Conservation (phyloP, 2,329 filamentous ascomycete species). For the Cladosporium velox region DNA sequence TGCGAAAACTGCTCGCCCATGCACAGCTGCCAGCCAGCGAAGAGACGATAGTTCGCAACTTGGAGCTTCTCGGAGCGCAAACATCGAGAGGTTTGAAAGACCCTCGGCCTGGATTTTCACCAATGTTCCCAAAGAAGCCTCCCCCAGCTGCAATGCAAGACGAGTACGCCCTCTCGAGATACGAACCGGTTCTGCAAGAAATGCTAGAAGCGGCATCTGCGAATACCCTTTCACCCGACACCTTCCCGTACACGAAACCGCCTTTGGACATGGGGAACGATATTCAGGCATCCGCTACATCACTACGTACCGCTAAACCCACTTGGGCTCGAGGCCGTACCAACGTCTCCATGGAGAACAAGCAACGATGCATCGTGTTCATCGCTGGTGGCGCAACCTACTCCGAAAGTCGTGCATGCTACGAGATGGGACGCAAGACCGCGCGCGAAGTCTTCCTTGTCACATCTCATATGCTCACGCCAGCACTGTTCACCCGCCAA, state of each 20-base stretch:
- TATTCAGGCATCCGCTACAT: slow-evolving; percentile 55
- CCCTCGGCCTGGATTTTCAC: slow-evolving; percentile 61
- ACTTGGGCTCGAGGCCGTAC: slow-evolving; percentile 89
- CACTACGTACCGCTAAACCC: slow-evolving; percentile 85
- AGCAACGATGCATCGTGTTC: slow-evolving; percentile 89
- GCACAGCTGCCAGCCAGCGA: slow-evolving; percentile 75
- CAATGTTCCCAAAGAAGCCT: slow-evolving; percentile 71
- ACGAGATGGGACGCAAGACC: slow-evolving; percentile 73
- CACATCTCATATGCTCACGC: slow-evolving; percentile 90
- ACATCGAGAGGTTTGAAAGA: slow-evolving; percentile 77
- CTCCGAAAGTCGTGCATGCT: slow-evolving; percentile 84
- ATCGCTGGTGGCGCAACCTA: slow-evolving; percentile 95
- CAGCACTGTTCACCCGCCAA: slow-evolving; percentile 79
- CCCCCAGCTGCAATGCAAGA: slow-evolving; percentile 59
- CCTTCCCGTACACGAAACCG: slow-evolving; percentile 53
- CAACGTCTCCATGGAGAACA: slow-evolving; percentile 66
- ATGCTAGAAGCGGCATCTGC: slow-evolving; percentile 71
- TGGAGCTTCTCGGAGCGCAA: slow-evolving; percentile 78
- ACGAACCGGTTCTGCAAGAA: slow-evolving; percentile 77
- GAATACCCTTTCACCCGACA: slow-evolving; percentile 45
- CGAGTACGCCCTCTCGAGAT: slow-evolving; percentile 84
- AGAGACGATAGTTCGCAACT: slow-evolving; percentile 70
- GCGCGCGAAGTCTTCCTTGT: slow-evolving; percentile 83
- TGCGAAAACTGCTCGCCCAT: slow-evolving; percentile 81
- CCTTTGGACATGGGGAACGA: slow-evolving; percentile 63